A percentile compares a stretch with the other conserved stretches of the same genome.
These are phyloP conservation scores for Cyathus striatus DNA, from an alignment of 768 basidiomycete genomes.

Conservation along the genomic window DNA sequence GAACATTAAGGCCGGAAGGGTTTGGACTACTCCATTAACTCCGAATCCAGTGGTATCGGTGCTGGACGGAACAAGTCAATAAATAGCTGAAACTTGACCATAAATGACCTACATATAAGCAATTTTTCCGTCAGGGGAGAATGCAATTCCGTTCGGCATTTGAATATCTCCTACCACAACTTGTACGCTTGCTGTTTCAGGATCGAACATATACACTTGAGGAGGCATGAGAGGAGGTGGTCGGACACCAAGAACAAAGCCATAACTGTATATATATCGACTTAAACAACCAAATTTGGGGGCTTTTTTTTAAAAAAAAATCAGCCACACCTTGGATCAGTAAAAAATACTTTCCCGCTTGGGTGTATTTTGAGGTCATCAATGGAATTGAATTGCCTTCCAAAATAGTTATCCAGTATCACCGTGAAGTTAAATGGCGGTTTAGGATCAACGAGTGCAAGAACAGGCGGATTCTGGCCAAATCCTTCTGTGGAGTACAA, in stretches of 20 bases:
- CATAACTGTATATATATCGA: slow-evolving; percentile 37
- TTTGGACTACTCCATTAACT: neutral
- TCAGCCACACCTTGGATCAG: slow-evolving; percentile 50
- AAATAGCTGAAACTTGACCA: neutral
- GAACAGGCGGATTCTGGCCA: slow-evolving; percentile 45
- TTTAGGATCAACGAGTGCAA: slow-evolving; percentile 56
- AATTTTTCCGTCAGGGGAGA: slow-evolving; percentile 49
- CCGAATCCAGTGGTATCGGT: neutral
- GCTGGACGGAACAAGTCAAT: neutral
- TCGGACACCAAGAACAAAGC: slow-evolving; percentile 55
- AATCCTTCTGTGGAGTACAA: slow-evolving; percentile 56
- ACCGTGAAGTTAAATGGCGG: slow-evolving; percentile 57
- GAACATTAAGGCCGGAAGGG: neutral
- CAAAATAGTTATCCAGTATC: slow-evolving; percentile 68
- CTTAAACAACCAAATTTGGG: no score
- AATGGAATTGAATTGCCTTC: slow-evolving; percentile 69
- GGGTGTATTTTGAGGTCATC: slow-evolving; percentile 71
- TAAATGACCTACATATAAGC: slow-evolving; percentile 45
- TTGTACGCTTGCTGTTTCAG: slow-evolving; percentile 49
- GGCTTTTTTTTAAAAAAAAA: neutral
- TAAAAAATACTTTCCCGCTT: slow-evolving; percentile 62
- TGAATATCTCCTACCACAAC: slow-evolving; percentile 67
- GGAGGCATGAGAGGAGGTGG: slow-evolving; percentile 55
- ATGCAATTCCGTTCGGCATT: slow-evolving; percentile 62
- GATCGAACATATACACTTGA: slow-evolving; percentile 69